phyloP scores from a whole-genome alignment of 2,329 filamentous ascomycete species.

The Xylaria sp. region DNA sequence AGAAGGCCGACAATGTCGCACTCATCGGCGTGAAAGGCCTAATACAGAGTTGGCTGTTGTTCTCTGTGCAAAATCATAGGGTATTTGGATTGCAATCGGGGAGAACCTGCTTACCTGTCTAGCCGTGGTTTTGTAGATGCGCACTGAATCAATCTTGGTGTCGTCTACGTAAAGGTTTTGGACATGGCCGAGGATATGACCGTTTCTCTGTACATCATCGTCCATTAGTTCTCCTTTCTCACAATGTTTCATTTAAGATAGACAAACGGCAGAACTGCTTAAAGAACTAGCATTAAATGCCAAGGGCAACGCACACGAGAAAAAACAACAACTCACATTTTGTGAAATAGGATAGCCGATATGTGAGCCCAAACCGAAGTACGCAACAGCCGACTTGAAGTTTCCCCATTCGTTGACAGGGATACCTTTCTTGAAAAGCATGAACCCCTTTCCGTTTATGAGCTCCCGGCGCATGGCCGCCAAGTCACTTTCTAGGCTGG shows the following conservation, averaged over 20 bases:
- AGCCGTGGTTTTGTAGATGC: constrained; percentile 89
- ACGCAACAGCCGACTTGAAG: constrained; percentile 82
- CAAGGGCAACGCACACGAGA: neutral
- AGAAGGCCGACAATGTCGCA: constrained; percentile 82
- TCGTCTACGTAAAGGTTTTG: constrained; percentile 87
- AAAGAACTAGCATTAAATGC: neutral
- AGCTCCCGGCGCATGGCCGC: constrained; percentile 65
- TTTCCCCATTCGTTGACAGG: constrained; percentile 77
- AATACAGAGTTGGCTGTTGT: neutral
- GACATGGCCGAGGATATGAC: constrained; percentile 87
- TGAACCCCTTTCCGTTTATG: constrained; percentile 87
- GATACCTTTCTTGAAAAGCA: constrained; percentile 80
- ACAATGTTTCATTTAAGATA: neutral
- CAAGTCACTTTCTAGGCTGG: constrained; percentile 59
- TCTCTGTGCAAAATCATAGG: neutral
- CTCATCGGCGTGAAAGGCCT: constrained; percentile 78
- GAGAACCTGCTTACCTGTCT: constrained; percentile 61
- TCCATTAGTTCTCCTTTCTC: constrained; percentile 10
- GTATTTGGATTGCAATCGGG: neutral
- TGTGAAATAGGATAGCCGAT: constrained; percentile 88
- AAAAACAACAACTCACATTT: constrained; percentile 61
- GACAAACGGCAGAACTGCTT: neutral
- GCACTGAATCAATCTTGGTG: constrained; percentile 80
- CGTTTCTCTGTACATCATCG: constrained; percentile 42
- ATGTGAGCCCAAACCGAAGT: constrained; percentile 86